Percentiles rank a stretch among this genome's conserved stretches.
Evolutionary conservation across 129 eudicot species (phyloP).

Genomic region (Flaveria brownii): DNA sequence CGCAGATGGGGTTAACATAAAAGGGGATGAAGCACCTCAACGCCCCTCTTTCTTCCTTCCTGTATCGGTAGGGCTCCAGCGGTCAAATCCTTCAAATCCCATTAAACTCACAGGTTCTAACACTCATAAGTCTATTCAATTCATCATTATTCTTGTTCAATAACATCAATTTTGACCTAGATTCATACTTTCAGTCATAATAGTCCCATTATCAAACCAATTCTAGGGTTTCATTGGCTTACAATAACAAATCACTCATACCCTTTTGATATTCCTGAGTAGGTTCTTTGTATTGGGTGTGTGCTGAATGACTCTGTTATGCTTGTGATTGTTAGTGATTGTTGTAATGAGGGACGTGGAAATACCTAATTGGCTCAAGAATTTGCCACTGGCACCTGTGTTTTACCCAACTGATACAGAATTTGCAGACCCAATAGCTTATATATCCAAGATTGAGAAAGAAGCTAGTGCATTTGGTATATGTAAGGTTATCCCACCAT

Average conservation of each 20-base stretch:
- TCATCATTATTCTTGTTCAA: constrained; percentile 16
- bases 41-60: constrained; percentile 12
- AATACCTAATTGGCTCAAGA: constrained; percentile 80
- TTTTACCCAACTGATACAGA: constrained; percentile 93
- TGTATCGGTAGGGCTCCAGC: constrained; percentile 18
- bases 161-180: constrained; percentile 30
- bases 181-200: neutral
- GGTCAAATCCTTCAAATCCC: constrained; percentile 27
- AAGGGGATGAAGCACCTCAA: constrained; percentile 5
- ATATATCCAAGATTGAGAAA: constrained; percentile 93
- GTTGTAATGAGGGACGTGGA: constrained; percentile 71
- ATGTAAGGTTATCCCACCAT: constrained; percentile 91
- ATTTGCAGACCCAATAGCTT: constrained; percentile 99
- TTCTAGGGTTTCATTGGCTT: constrained; percentile 39
- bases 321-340: constrained; percentile 36
- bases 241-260: constrained; percentile 17
- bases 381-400: constrained; percentile 91
- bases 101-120: constrained; percentile 33
- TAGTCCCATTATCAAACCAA: neutral
- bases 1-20: constrained; percentile 29
- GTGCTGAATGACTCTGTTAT: constrained; percentile 33
- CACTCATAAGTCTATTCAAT: constrained; percentile 29
- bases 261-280: neutral
- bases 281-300: neutral
- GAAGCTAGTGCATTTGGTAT: constrained; percentile 96